phyloP scores from a whole-genome alignment of 1,139 yeast species.

The Suhomyces terraborum region DNA sequence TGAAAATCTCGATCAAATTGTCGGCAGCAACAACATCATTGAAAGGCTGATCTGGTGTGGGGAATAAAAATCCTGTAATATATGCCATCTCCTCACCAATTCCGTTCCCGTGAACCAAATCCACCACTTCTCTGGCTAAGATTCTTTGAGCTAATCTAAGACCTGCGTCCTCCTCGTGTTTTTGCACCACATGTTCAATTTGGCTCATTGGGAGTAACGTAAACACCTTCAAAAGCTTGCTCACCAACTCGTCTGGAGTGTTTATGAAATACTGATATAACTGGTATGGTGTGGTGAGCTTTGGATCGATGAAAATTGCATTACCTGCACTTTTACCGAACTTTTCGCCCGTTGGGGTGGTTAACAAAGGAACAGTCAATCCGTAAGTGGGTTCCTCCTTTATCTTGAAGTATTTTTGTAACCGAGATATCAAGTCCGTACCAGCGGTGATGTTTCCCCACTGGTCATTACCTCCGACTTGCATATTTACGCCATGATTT shows the following conservation, averaged over 20 bases:
- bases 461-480: constrained; percentile 96
- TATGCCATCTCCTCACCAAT: constrained; percentile 66
- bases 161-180: constrained; percentile 62
- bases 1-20: constrained; percentile 59
- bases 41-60: constrained; percentile 54
- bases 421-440: constrained; percentile 75
- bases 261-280: constrained; percentile 85
- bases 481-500: constrained; percentile 61
- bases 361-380: constrained; percentile 83
- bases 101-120: constrained; percentile 82
- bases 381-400: constrained; percentile 54
- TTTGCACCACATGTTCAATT: constrained; percentile 52
- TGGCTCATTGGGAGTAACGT: constrained; percentile 70
- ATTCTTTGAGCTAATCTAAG: constrained; percentile 70
- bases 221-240: constrained; percentile 67
- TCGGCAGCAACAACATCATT: constrained; percentile 51
- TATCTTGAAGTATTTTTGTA: constrained; percentile 31
- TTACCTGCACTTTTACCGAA: constrained; percentile 98
- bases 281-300: constrained; percentile 75
- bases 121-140: constrained; percentile 83
- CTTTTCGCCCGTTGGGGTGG: constrained; percentile 89
- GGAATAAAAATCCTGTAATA: constrained; percentile 67
- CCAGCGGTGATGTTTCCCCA: constrained; percentile 99
- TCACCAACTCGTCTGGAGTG: constrained; percentile 76
- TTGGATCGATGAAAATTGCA: constrained; percentile 82